phyloP scores from a whole-genome alignment of 495 filamentous ascomycete genomes.

The Podospora anserina region DNA sequence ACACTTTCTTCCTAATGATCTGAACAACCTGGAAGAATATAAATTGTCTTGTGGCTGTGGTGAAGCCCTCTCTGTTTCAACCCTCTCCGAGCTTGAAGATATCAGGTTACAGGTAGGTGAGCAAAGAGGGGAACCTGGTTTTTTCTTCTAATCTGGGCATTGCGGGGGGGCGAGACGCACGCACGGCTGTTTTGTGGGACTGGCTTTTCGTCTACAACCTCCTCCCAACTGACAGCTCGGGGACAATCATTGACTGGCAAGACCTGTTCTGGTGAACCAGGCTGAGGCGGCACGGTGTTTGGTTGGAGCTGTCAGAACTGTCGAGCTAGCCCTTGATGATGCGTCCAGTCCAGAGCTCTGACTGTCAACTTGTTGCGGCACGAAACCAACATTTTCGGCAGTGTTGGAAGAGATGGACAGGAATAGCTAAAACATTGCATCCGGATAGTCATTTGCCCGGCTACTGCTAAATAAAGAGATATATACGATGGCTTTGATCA shows the following conservation, averaged over 20 bases:
- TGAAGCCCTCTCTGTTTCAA: not conserved
- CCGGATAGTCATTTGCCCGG: not conserved
- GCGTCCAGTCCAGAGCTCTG: not conserved
- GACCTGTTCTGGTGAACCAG: not conserved
- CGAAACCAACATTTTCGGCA: not conserved
- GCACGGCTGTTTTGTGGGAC: conserved; percentile 11
- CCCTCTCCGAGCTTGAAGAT: not conserved
- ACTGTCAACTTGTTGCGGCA: not conserved
- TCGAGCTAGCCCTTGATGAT: not conserved
- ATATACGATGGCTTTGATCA: not conserved
- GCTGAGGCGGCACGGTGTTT: conserved; percentile 11
- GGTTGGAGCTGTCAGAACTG: conserved; percentile 10
- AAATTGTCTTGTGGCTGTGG: not conserved
- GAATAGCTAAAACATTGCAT: not conserved
- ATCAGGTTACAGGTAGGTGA: too few species aligned
- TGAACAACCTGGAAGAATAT: not conserved
- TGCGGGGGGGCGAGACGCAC: conserved; percentile 12
- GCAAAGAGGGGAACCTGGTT: not conserved
- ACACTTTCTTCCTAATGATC: not conserved
- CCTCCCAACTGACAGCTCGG: not conserved
- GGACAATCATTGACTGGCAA: not conserved
- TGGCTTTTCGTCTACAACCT: not conserved
- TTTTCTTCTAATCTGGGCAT: conserved; percentile 1
- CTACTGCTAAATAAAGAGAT: not conserved
- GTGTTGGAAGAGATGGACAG: not conserved